These are phyloP conservation scores for Apostasia ramifera DNA, from an alignment of 106 monocot species.

Conservation along the genomic window DNA sequence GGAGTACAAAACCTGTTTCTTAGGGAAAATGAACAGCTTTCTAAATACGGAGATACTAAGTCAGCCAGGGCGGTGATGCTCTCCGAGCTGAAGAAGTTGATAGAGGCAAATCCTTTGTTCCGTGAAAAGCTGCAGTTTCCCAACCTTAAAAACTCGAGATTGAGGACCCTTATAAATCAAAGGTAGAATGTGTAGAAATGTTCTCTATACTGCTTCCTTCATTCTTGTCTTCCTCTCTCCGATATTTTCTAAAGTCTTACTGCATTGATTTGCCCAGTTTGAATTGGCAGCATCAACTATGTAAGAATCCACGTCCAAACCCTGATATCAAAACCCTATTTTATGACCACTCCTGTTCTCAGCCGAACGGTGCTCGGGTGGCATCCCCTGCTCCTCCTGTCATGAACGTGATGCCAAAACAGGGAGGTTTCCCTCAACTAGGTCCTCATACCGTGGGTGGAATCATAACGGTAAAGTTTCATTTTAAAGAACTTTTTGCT, in stretches of 20 bases:
- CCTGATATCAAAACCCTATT: constrained; percentile 63
- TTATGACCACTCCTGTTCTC: constrained; percentile 58
- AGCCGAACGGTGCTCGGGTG: constrained; percentile 42
- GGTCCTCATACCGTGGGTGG: constrained; percentile 30
- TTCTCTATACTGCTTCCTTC: neutral
- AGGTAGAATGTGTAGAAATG: constrained; percentile 18
- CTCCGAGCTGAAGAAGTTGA: constrained; percentile 50
- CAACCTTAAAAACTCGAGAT: constrained; percentile 34
- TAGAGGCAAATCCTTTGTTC: constrained; percentile 51
- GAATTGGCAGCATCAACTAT: constrained; percentile 66
- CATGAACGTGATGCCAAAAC: constrained; percentile 30
- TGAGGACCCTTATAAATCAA: constrained; percentile 48
- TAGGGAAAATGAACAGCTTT: constrained; percentile 58
- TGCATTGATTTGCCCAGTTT: constrained; percentile 24
- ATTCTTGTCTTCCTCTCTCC: neutral
- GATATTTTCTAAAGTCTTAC: neutral
- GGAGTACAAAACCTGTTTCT: neutral
- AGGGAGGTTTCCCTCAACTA: constrained; percentile 39
- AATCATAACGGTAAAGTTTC: neutral
- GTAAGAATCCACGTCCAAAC: constrained; percentile 53
- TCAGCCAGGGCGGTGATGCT: constrained; percentile 50
- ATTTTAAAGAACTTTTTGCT: neutral
- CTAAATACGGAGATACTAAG: constrained; percentile 58
- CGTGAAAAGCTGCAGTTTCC: constrained; percentile 52
- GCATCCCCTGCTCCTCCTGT: constrained; percentile 32